Evolutionary conservation across 352 stramenopile genomes (phyloP).

Genomic region (Globisporangium alternatum): DNA sequence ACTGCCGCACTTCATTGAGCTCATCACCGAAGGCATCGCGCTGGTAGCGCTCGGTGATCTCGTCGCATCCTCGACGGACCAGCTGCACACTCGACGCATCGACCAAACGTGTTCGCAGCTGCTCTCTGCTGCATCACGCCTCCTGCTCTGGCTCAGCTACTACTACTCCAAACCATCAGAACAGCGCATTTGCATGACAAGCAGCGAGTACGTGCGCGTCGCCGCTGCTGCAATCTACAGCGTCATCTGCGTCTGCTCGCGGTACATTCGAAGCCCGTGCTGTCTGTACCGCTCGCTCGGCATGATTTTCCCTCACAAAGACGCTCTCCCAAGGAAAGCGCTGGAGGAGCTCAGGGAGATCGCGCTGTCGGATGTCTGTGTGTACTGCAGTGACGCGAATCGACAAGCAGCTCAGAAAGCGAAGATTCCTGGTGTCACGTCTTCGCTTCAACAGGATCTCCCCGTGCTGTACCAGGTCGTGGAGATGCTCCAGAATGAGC

Average conservation of each 20-base stretch:
- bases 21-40: constrained; percentile 53
- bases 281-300: constrained; percentile 61
- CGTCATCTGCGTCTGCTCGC: constrained; percentile 59
- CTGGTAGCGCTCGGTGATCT: constrained; percentile 53
- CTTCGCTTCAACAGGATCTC: constrained; percentile 66
- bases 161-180: constrained; percentile 47
- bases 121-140: constrained; percentile 40
- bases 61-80: constrained; percentile 43
- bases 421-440: constrained; percentile 1
- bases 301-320: constrained; percentile 75
- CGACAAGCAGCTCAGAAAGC: constrained; percentile 8
- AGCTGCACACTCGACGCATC: constrained; percentile 49
- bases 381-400: constrained; percentile 29
- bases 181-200: constrained; percentile 29
- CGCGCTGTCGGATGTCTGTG: constrained; percentile 46
- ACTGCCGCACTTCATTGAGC: constrained; percentile 55
- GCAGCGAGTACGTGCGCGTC: constrained; percentile 55
- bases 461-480: constrained; percentile 57
- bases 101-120: constrained; percentile 70
- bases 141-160: constrained; percentile 69
- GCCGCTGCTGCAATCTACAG: constrained; percentile 72
- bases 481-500: constrained; percentile 45
- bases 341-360: constrained; percentile 59
- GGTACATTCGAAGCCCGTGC: constrained; percentile 64
- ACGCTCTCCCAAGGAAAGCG: constrained; percentile 43